These are phyloP conservation scores for Aristolochia californica DNA, from an alignment of 164 flowering plant genomes.

Conservation along the genomic window DNA sequence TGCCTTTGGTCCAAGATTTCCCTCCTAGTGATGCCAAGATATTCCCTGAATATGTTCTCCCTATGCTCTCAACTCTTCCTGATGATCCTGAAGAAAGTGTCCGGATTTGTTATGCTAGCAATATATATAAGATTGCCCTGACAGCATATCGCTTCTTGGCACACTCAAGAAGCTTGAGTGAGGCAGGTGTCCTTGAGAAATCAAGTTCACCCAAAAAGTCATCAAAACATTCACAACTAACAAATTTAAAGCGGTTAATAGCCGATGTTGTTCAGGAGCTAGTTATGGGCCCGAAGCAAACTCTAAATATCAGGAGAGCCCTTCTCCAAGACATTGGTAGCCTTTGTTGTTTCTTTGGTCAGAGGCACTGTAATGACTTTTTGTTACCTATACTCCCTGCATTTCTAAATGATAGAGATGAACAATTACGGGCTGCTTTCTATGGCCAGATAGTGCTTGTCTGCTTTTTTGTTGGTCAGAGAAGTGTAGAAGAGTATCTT, in stretches of 20 bases:
- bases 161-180: conserved; percentile 65
- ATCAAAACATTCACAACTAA: conserved; percentile 54
- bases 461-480: conserved; percentile 90
- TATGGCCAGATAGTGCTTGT: conserved; percentile 80
- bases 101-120: conserved; percentile 86
- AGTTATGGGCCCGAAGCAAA: conserved; percentile 98
- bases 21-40: conserved; percentile 99
- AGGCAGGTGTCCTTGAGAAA: conserved; percentile 78
- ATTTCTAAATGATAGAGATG: conserved; percentile 91
- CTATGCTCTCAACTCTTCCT: conserved; percentile 98
- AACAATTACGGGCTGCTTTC: conserved; percentile 80
- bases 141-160: conserved; percentile 82
- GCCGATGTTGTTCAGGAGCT: conserved; percentile 94
- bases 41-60: conserved; percentile 93
- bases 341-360: conserved; percentile 90
- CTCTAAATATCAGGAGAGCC: conserved; percentile 90
- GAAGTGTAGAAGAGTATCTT: conserved; percentile 98
- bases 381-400: conserved; percentile 92
- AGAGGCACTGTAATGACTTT: conserved; percentile 87
- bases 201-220: conserved; percentile 32
- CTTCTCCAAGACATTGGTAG: conserved; percentile 77
- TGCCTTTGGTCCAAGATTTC: conserved; percentile 83
- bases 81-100: conserved; percentile 99
- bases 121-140: conserved; percentile 76
- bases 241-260: conserved; percentile 69